Conservation (phyloP, 441 rosid species). For the Pelargonium cotyledonis region DNA sequence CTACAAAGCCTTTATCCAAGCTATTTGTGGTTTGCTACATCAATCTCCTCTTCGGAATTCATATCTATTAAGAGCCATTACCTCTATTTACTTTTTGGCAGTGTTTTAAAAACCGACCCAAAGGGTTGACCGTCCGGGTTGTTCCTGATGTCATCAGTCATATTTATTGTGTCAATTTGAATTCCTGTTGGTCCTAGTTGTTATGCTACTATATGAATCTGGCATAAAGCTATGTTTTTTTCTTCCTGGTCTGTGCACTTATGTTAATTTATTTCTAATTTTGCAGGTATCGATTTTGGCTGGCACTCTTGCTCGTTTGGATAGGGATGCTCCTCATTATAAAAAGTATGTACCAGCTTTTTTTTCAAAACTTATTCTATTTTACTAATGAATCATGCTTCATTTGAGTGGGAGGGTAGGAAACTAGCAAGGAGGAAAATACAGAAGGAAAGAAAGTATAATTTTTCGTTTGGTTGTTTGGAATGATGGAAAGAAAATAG, state of each 20-base stretch:
- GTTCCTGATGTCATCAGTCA: no score
- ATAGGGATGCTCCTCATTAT: conserved; percentile 90
- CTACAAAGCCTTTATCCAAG: no score
- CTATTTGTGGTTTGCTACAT: no score
- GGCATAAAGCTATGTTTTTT: not conserved
- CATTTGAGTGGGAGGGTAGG: not conserved
- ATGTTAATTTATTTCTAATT: conserved; percentile 21
- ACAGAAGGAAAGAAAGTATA: no score
- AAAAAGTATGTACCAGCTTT: conserved; percentile 49
- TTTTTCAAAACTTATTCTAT: not conserved
- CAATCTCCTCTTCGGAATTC: no score
- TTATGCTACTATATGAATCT: conserved; percentile 3
- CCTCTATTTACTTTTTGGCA: no score
- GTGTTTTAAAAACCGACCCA: no score
- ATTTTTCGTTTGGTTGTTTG: no score
- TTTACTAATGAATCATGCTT: not conserved
- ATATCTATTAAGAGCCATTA: no score
- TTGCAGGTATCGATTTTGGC: conserved; percentile 93
- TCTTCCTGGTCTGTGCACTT: conserved; percentile 7
- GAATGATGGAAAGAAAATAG: no score
- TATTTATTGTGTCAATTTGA: not conserved
- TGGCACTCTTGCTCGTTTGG: conserved; percentile 95
- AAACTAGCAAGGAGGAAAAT: not conserved
- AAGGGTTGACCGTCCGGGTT: no score
- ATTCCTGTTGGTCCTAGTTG: not conserved